These are phyloP conservation scores for Thinopyrum elongatum DNA, from an alignment of 176 grass and related monocot genomes.

Conservation along the genomic window DNA sequence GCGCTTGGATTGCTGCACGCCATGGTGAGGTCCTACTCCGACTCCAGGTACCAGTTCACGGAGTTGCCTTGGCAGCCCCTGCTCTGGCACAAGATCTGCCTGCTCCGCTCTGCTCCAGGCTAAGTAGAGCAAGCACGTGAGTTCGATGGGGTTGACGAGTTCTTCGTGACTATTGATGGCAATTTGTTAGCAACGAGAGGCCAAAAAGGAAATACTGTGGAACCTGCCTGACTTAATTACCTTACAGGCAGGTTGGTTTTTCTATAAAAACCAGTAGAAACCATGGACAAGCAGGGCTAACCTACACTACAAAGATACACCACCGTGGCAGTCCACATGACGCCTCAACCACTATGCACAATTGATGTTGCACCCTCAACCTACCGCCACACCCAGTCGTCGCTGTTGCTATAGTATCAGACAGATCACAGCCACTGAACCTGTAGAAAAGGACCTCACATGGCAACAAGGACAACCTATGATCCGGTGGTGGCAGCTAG, in stretches of 20 bases:
- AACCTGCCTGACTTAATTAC: not conserved
- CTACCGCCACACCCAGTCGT: not conserved
- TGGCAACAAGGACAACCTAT: not conserved
- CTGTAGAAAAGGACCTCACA: not conserved
- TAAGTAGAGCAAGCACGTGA: not conserved
- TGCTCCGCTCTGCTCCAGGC: not conserved
- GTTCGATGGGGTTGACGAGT: not conserved
- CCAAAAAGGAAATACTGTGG: not conserved
- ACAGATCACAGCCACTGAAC: not conserved
- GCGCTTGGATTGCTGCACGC: not conserved
- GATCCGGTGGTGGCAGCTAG: not conserved
- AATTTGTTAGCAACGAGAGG: not conserved
- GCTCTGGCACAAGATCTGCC: not conserved
- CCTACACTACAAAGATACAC: not conserved
- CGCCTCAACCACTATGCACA: not conserved
- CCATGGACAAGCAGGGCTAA: not conserved
- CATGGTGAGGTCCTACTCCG: not conserved
- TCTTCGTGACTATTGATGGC: not conserved
- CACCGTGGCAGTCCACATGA: not conserved
- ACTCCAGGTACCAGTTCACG: not conserved
- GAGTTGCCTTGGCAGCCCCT: not conserved
- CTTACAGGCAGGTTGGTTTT: not conserved
- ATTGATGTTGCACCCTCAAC: not conserved
- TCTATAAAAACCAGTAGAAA: not conserved
- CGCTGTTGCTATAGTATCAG: not conserved